Evolutionary conservation across 78 protist species (phyloP).

Genomic region (Polysphondylium violaceum): DNA sequence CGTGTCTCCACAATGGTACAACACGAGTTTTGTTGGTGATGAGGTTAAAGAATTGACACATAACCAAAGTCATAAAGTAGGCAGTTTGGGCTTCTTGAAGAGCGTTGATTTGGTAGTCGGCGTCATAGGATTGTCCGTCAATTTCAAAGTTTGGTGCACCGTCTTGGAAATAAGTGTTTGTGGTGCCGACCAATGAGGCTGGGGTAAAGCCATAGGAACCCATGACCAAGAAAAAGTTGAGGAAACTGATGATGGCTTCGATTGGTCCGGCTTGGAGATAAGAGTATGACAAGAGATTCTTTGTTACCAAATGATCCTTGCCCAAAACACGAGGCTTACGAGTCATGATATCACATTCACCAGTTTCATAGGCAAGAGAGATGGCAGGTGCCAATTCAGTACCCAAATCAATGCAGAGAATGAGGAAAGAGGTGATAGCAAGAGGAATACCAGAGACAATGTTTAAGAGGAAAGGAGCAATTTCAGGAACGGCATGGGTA

Average conservation of each 20-base stretch:
- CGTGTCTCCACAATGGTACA: conserved; percentile 89
- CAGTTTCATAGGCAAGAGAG: conserved; percentile 91
- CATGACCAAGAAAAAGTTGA: conserved; percentile 85
- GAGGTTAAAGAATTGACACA: conserved; percentile 94
- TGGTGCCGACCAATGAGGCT: background rate
- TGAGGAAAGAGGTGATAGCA: conserved; percentile 89
- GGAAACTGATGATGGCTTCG: conserved; percentile 87
- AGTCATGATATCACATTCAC: conserved; percentile 95
- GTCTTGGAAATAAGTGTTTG: conserved; percentile 13
- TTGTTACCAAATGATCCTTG: conserved; percentile 88
- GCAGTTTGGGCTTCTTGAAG: conserved; percentile 86
- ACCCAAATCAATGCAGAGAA: conserved; percentile 92
- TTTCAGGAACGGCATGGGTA: conserved; percentile 87
- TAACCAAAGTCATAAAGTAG: conserved; percentile 89
- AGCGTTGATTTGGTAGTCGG: conserved; percentile 15
- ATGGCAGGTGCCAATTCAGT: conserved; percentile 86
- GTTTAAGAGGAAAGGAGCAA: conserved; percentile 71
- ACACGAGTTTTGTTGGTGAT: conserved; percentile 91
- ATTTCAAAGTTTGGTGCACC: background rate
- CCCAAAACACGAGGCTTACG: conserved; percentile 90
- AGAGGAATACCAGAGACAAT: conserved; percentile 89
- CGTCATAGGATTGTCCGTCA: background rate
- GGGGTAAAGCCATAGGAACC: conserved; percentile 79
- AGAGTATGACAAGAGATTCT: conserved; percentile 79
- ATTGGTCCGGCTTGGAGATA: conserved; percentile 90